Evolutionary conservation across 306 rosid genomes (phyloP), one percentile per base, ranked within the genome.

Genomic region (Lotus japonicus): DNA sequence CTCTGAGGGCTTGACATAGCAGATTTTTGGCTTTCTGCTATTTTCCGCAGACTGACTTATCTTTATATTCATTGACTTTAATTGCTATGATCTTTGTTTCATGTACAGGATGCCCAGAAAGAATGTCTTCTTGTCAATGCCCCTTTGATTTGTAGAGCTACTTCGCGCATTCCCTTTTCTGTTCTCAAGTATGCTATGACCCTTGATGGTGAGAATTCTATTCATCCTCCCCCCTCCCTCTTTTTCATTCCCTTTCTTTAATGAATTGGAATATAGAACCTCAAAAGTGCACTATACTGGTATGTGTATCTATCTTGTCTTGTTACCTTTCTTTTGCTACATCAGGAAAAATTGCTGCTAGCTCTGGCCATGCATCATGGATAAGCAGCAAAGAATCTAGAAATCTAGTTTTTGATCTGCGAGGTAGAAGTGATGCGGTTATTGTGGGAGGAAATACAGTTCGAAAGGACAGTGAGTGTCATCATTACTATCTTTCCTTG

Each of bases 121-220:
- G 80, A 58, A 39, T 94, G 97, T 75, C 79, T 82, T 50, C 82
- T 85, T 59, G 99, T 88, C 67, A 94, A 94, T 71, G 96, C 96
- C 44, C 97, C 99, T 50, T 79, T 94, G 83, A 90, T 90, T 60
- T 94, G 95, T 78, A 84, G 91, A 79, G 95, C 89, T 56, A 84
- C 90, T 70, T 94, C 84, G 1, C 92, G 56, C 57, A 79, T 90
- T 57, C 99, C 97, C 28, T 94, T 88, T 80, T 94, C 96, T 28
- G 91, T 94, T 66, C 88, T 90, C 66, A 94, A 94, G 83, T 94
- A 77, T 83, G 96, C 99, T 8, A 94, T 94, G 99, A 94, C 99
- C 15, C 92, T 90, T 72, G 99, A 94, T 81, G 99, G 98, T 94
- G 79, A 82, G 88, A 65, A 33, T 75, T 73, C 6, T 56, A 49